These are phyloP conservation scores for Sarcocystis neurona DNA, from an alignment of 169 alveolate species.

Conservation along the genomic window DNA sequence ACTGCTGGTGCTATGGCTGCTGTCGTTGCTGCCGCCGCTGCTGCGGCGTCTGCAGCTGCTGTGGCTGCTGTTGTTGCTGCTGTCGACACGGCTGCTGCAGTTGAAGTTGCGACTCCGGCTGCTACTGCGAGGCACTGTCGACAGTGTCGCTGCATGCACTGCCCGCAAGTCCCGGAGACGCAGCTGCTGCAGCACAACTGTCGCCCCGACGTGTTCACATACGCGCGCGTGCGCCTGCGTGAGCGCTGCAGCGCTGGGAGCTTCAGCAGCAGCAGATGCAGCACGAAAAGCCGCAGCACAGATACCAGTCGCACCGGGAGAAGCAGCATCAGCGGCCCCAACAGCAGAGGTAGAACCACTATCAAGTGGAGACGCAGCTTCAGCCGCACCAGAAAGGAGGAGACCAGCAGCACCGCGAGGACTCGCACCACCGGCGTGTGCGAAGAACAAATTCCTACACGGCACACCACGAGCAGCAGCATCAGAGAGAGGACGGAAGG, in stretches of 20 bases:
- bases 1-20: background rate
- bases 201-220: background rate
- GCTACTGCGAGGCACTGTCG: background rate
- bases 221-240: background rate
- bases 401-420: background rate
- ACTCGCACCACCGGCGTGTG: background rate
- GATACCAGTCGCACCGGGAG: background rate
- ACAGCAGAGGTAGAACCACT: background rate
- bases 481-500: background rate
- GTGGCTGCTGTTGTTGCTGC: conserved; percentile 29
- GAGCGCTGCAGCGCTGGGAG: background rate
- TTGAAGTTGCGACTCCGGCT: background rate
- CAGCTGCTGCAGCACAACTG: background rate
- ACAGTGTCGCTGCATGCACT: background rate
- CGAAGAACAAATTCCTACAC: background rate
- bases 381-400: background rate
- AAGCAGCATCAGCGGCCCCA: background rate
- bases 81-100: too few species aligned
- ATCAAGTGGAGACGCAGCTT: background rate
- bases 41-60: background rate
- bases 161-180: background rate
- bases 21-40: background rate
- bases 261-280: background rate
- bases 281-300: background rate
- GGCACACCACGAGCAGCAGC: background rate